A percentile compares a stretch with the other conserved stretches of the same genome.
These are phyloP conservation scores for Phaseolus coccineus DNA, from an alignment of 331 rosid genomes.

Conservation along the genomic window DNA sequence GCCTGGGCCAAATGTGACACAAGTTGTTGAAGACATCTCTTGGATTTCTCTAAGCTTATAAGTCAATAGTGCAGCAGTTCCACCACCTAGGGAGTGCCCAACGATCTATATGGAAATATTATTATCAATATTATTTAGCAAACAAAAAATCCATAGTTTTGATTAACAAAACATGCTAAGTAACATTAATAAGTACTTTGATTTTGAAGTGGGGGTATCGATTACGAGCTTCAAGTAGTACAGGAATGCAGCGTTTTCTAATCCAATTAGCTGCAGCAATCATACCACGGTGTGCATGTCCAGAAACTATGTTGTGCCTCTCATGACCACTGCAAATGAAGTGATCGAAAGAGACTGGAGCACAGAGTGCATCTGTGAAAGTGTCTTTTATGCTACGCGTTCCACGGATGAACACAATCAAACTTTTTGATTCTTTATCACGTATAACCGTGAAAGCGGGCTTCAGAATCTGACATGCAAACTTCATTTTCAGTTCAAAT, in stretches of 20 bases:
- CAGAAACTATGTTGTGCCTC: constrained; percentile 65
- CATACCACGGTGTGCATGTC: constrained; percentile 93
- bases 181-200: constrained; percentile 39
- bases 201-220: constrained; percentile 72
- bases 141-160: no score
- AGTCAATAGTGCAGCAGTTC: constrained; percentile 85
- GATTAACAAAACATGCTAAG: neutral
- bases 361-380: constrained; percentile 81
- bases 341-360: constrained; percentile 81
- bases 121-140: neutral
- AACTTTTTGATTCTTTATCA: constrained; percentile 55
- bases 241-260: constrained; percentile 55
- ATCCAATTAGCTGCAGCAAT: constrained; percentile 90
- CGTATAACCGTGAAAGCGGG: constrained; percentile 57
- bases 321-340: constrained; percentile 44
- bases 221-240: constrained; percentile 58
- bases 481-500: no score
- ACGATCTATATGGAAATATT: constrained; percentile 51
- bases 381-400: constrained; percentile 70
- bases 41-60: constrained; percentile 71
- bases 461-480: neutral
- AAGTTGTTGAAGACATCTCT: constrained; percentile 63
- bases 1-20: constrained; percentile 87
- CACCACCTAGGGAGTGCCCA: constrained; percentile 93
- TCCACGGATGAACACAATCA: neutral